Base-by-base conservation (phyloP, 1,284 basidiomycete species). In the Ganoderma sinense region DNA sequence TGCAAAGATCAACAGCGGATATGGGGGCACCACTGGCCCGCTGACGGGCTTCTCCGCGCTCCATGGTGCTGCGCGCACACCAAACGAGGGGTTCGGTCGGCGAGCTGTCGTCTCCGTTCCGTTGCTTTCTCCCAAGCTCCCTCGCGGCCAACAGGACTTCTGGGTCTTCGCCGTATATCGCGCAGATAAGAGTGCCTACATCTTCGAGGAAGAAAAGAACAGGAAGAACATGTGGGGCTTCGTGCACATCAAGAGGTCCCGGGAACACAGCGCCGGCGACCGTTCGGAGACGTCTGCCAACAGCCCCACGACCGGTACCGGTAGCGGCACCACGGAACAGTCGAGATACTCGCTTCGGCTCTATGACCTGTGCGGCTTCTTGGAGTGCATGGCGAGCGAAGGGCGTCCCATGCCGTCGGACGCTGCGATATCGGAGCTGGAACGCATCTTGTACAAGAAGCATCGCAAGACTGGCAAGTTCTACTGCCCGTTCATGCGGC, bases 341-440 rank as follows among this genome's bases (percentile, higher is more conserved):
- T 41, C 58, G 1, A 41, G 33, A 29, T 53, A 39, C 26, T n/a
- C 13, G 33, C 39, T 11, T 11, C 11, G 36, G 41, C 20, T 65
- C 20, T 63, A 59, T 55, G 64, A 69, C 26, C 43, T 69, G n/a
- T 29, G 56, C n/a, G 64, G 62, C 23, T 69, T 69, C 45, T 23
- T 69, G 33, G 36, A 61, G 26, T 63, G 61, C 31, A 66, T 69
- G 65, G 51, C 10, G 55, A 31, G 31, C 6, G 68, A 69, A 26
- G 65, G 65, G 20, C 51, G 68, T 4, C 64, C 64, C 14, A 48
- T 66, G 64, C 68, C 68, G n/a, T 48, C 64, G 4, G 68, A 66
- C 4, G 65, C 53, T 20, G 68, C 64, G 11, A 62, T 66, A 33
- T 8, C 62, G 64, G 29, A 62, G 39, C 39, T 66, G 33, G 51